Evolutionary conservation across 257 asterid species (phyloP).

Genomic region (Solanum ossicruentum): DNA sequence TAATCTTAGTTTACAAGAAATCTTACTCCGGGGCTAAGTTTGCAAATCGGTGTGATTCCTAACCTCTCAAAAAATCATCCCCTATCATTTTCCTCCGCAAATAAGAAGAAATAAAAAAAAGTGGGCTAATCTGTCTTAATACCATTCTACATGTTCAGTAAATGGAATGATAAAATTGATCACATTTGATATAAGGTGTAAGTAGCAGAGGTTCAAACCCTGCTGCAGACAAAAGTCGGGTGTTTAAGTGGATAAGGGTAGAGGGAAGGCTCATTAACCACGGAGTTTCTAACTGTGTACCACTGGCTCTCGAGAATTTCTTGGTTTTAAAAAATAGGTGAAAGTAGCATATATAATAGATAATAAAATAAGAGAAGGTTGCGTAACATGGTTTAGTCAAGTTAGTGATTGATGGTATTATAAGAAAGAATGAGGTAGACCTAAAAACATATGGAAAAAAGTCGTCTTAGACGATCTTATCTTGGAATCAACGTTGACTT

Average conservation of each 20-base stretch:
- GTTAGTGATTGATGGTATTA: neutral
- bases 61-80: neutral
- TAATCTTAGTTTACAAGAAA: neutral
- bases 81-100: neutral
- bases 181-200: neutral
- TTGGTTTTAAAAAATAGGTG: neutral
- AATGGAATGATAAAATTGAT: neutral
- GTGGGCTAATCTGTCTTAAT: neutral
- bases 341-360: neutral
- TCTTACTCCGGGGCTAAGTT: neutral
- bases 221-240: neutral
- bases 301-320: neutral
- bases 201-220: neutral
- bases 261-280: neutral
- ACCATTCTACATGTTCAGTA: neutral
- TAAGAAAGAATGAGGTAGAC: neutral
- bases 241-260: neutral
- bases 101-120: neutral
- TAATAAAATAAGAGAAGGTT: neutral
- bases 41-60: neutral
- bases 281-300: neutral
- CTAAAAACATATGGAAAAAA: neutral
- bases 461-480: neutral
- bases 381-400: neutral
- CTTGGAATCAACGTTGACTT: neutral